Evolutionary conservation across 805 yeast species (phyloP), one percentile per base, ranked within the genome.

Genomic region (Metschnikowia similis): DNA sequence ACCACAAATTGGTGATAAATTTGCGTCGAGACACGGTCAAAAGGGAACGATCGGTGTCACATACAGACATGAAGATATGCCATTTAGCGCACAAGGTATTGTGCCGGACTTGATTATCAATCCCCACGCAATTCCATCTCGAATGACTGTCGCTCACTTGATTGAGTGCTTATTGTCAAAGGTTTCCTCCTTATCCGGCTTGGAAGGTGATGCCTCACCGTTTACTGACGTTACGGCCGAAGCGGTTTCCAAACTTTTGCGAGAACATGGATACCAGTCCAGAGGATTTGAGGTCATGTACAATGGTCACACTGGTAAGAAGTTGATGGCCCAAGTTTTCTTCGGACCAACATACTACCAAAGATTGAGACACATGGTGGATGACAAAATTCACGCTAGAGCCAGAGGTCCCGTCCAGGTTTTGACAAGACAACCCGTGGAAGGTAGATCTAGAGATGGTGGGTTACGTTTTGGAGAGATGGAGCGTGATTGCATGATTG

Each of bases 401-500:
- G 98, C 99, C 6, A 85, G 98, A 77, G 99, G 99, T 48, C 98
- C 99, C 13, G 96, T 92, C 54, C 98, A 92, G 78, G 95, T 92
- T 51, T 77, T 92, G 69, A 92, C 99, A 3, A 87, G 98, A 75
- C 99, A 92, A 72, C 99, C 99, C 4, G 97, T 91, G 55, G 98
- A 92, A 73, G 99, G 99, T 83, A 85, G 99, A 72, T 90, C 97
- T 14, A 84, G 99, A 75, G 98, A 94, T 72, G 99, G 99, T 82
- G 99, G 99, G 61, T 78, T 92, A 69, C 89, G 99, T 73, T 91
- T 92, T 81, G 99, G 99, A 65, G 99, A 92, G 72, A 94, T 94
- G 99, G 99, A 94, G 75, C 89, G 99, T 77, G 99, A 94, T 80
- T 94, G 99, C 86, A 92, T 94, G 97, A 94, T 94, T 78, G 99